Conservation (phyloP, 768 basidiomycete species). For the Boletus speciosus region DNA sequence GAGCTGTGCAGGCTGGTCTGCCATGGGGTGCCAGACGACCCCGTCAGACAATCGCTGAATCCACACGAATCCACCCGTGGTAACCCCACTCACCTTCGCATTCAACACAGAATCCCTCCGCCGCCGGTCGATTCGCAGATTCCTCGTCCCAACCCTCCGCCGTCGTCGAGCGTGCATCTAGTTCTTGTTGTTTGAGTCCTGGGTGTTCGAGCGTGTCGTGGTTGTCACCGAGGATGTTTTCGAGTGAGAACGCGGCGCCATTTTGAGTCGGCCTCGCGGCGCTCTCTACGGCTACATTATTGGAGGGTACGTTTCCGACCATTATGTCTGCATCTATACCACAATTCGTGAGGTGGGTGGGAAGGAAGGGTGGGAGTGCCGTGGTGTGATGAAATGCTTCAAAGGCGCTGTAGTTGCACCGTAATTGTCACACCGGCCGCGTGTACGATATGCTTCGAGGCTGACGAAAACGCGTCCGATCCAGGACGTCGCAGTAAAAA, state of each 20-base stretch:
- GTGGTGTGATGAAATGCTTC: constrained; percentile 11
- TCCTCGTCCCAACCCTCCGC: constrained; percentile 70
- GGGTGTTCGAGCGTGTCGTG: constrained; percentile 63
- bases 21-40: neutral
- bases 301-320: constrained; percentile 19
- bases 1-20: constrained; percentile 82
- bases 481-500: neutral
- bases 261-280: constrained; percentile 4
- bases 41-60: neutral
- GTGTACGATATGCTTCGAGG: constrained; percentile 17
- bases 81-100: constrained; percentile 64
- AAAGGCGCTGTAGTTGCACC: constrained; percentile 3
- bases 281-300: constrained; percentile 10
- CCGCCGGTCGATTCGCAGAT: constrained; percentile 38
- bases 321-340: constrained; percentile 19
- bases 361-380: constrained; percentile 4
- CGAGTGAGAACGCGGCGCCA: constrained; percentile 49
- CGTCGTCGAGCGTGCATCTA: constrained; percentile 33
- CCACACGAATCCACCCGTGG: neutral
- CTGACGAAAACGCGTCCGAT: neutral
- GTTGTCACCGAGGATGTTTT: constrained; percentile 64
- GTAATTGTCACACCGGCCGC: constrained; percentile 23
- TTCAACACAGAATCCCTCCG: constrained; percentile 74
- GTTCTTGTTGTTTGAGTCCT: constrained; percentile 29
- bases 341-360: neutral